A percentile compares a stretch with the other conserved stretches of the same genome.
phyloP scores from a whole-genome alignment of 2,329 filamentous ascomycete species.

The Pseudogymnoascus sp. region DNA sequence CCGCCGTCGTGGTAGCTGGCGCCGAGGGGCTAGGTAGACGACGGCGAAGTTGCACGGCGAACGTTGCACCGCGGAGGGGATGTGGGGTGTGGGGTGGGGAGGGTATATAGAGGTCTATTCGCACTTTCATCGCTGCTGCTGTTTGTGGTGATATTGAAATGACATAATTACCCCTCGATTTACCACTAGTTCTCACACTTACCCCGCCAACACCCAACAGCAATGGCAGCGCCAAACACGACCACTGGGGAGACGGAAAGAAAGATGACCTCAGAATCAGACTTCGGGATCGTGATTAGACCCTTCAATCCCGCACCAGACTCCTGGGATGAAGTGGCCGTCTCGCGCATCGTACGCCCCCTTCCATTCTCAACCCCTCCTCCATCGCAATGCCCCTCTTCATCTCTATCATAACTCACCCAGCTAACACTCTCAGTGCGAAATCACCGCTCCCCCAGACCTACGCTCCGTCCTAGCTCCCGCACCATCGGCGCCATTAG shows the following conservation, averaged over 20 bases:
- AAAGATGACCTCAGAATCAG: background rate
- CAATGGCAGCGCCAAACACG: background rate
- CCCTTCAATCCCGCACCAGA: background rate
- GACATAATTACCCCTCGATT: background rate
- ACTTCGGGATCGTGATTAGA: background rate
- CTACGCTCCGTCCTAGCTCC: background rate
- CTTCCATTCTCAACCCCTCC: too few species aligned
- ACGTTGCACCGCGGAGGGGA: background rate
- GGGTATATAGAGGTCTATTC: background rate
- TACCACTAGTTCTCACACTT: background rate
- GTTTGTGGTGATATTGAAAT: background rate
- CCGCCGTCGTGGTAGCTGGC: background rate
- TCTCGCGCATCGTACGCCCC: background rate
- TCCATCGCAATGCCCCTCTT: too few species aligned
- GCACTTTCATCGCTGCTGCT: background rate
- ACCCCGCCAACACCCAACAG: background rate
- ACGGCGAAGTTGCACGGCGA: background rate
- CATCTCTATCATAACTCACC: too few species aligned
- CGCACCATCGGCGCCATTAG: background rate
- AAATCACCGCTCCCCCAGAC: background rate
- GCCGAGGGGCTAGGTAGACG: background rate
- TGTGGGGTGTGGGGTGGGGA: background rate
- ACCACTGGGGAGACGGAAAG: background rate
- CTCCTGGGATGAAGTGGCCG: background rate
- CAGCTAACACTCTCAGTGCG: background rate